Evolutionary conservation across 768 basidiomycete species (phyloP).

Genomic region (Psilocybe cubensis): DNA sequence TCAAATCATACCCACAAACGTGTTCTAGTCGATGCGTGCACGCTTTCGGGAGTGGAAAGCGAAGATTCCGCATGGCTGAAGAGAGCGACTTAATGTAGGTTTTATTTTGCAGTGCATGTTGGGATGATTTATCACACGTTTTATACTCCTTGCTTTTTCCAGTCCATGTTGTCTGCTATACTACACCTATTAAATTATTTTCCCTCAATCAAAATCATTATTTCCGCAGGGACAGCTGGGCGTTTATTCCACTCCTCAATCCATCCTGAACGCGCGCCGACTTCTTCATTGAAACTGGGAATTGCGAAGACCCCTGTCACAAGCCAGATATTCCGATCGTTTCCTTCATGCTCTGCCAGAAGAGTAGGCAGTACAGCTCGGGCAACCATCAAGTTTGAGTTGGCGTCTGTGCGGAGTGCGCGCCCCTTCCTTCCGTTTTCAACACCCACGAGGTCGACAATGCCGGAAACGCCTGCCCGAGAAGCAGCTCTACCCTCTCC

Average conservation of each 20-base stretch:
- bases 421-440: conserved; percentile 29
- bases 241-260: conserved; percentile 50
- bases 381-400: conserved; percentile 70
- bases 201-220: conserved; percentile 17
- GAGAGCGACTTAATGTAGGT: too few relatives aligned
- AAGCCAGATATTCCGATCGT: conserved; percentile 53
- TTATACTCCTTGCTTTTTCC: too few relatives aligned
- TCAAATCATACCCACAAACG: too few relatives aligned
- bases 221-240: conserved; percentile 43
- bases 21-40: too few relatives aligned
- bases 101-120: too few relatives aligned
- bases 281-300: conserved; percentile 42
- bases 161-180: too few relatives aligned
- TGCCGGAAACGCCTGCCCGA: conserved; percentile 63
- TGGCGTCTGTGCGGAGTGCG: conserved; percentile 70
- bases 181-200: background rate
- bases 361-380: conserved; percentile 72
- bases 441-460: conserved; percentile 47
- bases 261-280: conserved; percentile 49
- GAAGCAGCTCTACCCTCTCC: conserved; percentile 57
- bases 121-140: too few relatives aligned
- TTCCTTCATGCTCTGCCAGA: conserved; percentile 45
- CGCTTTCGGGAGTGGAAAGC: too few relatives aligned
- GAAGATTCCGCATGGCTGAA: too few relatives aligned
- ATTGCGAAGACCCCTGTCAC: conserved; percentile 70